Conservation (phyloP, 1,284 basidiomycete species). For the Pyrrhoderma noxium region DNA sequence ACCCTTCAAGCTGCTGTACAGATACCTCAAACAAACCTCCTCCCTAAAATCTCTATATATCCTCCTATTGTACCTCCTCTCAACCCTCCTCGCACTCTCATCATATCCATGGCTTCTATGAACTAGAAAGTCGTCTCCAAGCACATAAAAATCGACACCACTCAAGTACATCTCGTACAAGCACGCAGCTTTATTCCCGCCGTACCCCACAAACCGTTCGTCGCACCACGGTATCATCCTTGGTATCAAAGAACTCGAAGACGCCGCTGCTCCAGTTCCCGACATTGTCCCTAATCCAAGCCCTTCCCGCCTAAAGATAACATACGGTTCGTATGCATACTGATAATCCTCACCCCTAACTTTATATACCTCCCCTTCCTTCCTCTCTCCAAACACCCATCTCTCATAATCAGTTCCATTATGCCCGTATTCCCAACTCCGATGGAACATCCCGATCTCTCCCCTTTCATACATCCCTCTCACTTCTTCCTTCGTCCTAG, state of each 20-base stretch:
- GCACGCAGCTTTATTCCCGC: constrained; percentile 64
- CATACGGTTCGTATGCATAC: constrained; percentile 77
- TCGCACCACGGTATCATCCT: constrained; percentile 54
- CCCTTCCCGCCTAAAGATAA: constrained; percentile 67
- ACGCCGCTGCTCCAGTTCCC: not conserved
- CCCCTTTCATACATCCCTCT: constrained; percentile 45
- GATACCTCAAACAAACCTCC: constrained; percentile 58
- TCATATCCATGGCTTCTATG: constrained; percentile 81
- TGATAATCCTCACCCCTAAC: constrained; percentile 56
- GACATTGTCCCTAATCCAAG: constrained; percentile 28
- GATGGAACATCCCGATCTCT: constrained; percentile 68
- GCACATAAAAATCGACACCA: constrained; percentile 70
- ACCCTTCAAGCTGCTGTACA: constrained; percentile 41
- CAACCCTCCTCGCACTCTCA: constrained; percentile 58
- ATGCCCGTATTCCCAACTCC: constrained; percentile 70
- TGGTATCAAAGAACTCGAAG: not conserved
- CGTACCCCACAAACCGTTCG: constrained; percentile 84
- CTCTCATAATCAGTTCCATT: constrained; percentile 69
- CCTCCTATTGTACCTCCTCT: constrained; percentile 71
- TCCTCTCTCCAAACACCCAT: constrained; percentile 46
- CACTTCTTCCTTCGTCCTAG: constrained; percentile 58
- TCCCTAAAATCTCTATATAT: constrained; percentile 72
- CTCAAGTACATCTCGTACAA: constrained; percentile 59
- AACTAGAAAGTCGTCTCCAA: constrained; percentile 79
- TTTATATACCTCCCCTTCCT: constrained; percentile 63